Evolutionary conservation across 2,329 filamentous ascomycete species (phyloP).

Genomic region (Penicillium glabrum): DNA sequence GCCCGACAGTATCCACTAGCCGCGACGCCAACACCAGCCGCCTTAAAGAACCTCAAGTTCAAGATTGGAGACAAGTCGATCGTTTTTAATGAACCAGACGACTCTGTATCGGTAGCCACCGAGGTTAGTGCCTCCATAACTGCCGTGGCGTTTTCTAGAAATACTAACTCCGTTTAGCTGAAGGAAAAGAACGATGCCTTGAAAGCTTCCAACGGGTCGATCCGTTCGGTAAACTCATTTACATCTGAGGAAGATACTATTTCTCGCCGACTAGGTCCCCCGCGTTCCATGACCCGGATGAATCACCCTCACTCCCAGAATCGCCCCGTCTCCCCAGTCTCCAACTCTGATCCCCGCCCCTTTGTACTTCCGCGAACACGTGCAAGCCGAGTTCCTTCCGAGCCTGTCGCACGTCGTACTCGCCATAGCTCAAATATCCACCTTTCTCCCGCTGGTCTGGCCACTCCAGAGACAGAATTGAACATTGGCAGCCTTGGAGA

Average conservation of each 20-base stretch:
- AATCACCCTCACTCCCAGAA: slow-evolving; percentile 38
- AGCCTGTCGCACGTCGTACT: slow-evolving; percentile 51
- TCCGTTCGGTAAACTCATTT: slow-evolving; percentile 47
- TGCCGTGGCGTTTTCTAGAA: slow-evolving; percentile 1
- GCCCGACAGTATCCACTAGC: slow-evolving; percentile 89
- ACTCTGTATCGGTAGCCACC: slow-evolving; percentile 53
- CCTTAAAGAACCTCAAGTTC: slow-evolving; percentile 75
- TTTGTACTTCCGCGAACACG: slow-evolving; percentile 42
- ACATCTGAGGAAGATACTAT: slow-evolving; percentile 39
- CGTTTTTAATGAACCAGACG: slow-evolving; percentile 63
- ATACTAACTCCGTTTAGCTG: slow-evolving; percentile 35
- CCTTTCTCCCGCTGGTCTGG: slow-evolving; percentile 35
- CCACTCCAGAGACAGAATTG: slow-evolving; percentile 42
- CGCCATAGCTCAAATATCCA: slow-evolving; percentile 30
- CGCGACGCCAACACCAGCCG: slow-evolving; percentile 74
- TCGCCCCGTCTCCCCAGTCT: slow-evolving; percentile 54
- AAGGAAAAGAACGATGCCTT: slow-evolving; percentile 46
- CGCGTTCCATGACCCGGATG: slow-evolving; percentile 25
- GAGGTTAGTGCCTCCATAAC: slow-evolving; percentile 46
- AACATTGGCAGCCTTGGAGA: slow-evolving; percentile 31
- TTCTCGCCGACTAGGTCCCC: slow-evolving; percentile 25
- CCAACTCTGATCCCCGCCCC: slow-evolving; percentile 53
- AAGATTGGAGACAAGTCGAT: slow-evolving; percentile 63
- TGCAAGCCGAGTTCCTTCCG: slow-evolving; percentile 43
- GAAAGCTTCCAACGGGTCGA: slow-evolving; percentile 47